A percentile compares a stretch with the other conserved stretches of the same genome.
Evolutionary conservation across 768 basidiomycete genomes (phyloP).

Genomic region (Cystobasidiopsis lactophilus): DNA sequence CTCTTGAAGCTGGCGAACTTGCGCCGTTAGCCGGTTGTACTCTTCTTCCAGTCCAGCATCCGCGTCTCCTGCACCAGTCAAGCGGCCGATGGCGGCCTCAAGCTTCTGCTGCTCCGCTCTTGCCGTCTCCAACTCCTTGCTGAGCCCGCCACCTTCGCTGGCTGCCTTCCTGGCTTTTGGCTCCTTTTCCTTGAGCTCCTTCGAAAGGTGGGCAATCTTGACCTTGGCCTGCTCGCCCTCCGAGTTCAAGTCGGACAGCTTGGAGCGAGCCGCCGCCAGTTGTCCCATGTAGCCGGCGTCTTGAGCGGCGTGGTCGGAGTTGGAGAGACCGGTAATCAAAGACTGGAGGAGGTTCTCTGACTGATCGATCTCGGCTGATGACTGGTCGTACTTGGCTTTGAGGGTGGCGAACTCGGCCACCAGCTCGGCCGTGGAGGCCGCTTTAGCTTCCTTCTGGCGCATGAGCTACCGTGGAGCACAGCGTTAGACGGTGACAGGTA

Average conservation of each 20-base stretch:
- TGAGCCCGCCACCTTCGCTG: slow-evolving; percentile 55
- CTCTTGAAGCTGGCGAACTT: slow-evolving; percentile 31
- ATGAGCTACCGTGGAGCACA: slow-evolving; percentile 32
- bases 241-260: slow-evolving; percentile 49
- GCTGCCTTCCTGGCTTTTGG: slow-evolving; percentile 60
- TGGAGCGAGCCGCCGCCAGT: slow-evolving; percentile 59
- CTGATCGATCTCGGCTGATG: slow-evolving; percentile 40
- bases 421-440: slow-evolving; percentile 36
- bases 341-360: slow-evolving; percentile 88
- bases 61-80: slow-evolving; percentile 29
- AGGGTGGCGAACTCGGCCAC: slow-evolving; percentile 37
- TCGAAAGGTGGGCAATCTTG: slow-evolving; percentile 51
- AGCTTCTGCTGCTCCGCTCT: slow-evolving; percentile 35
- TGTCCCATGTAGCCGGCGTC: slow-evolving; percentile 92
- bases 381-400: slow-evolving; percentile 44
- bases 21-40: slow-evolving; percentile 29
- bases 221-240: slow-evolving; percentile 65
- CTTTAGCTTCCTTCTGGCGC: slow-evolving; percentile 37
- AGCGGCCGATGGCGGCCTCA: slow-evolving; percentile 22
- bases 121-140: slow-evolving; percentile 39
- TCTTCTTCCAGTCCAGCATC: slow-evolving; percentile 47
- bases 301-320: slow-evolving; percentile 39
- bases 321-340: slow-evolving; percentile 72
- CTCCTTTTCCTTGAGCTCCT: slow-evolving; percentile 56
- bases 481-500: neutral